Evolutionary conservation across 345 rosid species (phyloP), one percentile per base, ranked within the genome.

Genomic region (Tarenaya hassleriana): DNA sequence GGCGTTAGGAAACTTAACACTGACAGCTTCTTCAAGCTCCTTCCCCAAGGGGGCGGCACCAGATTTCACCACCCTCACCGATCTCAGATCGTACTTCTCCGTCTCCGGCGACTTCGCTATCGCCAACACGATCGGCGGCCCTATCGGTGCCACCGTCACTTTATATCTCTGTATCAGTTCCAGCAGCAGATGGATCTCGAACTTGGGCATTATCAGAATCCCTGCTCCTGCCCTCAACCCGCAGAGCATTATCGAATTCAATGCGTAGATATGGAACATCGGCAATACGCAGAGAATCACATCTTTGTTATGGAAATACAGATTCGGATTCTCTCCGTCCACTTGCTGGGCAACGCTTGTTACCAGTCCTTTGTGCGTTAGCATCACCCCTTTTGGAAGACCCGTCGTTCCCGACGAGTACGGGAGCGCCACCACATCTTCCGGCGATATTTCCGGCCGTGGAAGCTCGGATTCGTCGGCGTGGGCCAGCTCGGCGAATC

Each of bases 331-430:
- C 31, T 92, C 98, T 7, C 98, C 98, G 54, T 88, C 95, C 4
- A 88, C 94, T 56, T 83, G 98, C 54, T 92, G 98, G 0, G 90
- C 95, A 16, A 88, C 84, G 58, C 90, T 85, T 0, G 96, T 88
- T 34, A 92, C 70, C 0, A 83, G 71, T 0, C 95, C 82, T 52
- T 74, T 78, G 72, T 92, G 98, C 0, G 88, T 92, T 20, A 92
- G 50, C 96, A 92, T 85, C 46, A 92, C 98, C 2, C 98, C 98
- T 61, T 92, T 92, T 0, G 98, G 98, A 4, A 92, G 34, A 6
- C 96, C 98, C 1, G 96, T 92, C 1, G 98, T 92, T 0, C 98
- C 98, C 1, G 98, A 92, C 3, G 98, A 92, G 52, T 83, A 92
- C 1, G 94, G 98, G 0, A 92, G 77, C 5, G 95, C 96, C 55